phyloP scores from a whole-genome alignment of 495 filamentous ascomycete species.

The Letharia columbiana region DNA sequence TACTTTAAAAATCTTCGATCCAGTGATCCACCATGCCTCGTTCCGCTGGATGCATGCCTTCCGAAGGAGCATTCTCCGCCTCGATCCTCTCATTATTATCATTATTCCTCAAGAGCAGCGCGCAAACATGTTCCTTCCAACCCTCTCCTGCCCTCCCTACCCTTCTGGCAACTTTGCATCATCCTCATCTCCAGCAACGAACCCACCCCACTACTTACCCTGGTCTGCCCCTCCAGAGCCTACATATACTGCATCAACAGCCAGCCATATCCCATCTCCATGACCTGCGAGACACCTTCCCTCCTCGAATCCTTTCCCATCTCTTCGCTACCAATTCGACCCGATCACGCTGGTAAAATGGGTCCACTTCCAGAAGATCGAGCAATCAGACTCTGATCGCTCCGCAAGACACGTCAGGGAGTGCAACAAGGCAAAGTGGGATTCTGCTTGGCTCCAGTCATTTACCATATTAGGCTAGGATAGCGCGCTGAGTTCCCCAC shows the following conservation, averaged over 20 bases:
- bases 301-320: background rate
- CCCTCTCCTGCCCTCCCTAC: background rate
- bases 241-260: background rate
- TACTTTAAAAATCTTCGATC: background rate
- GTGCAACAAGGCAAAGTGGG: background rate
- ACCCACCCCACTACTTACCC: background rate
- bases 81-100: background rate
- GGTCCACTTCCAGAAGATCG: background rate
- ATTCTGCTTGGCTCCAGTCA: background rate
- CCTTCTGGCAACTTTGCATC: background rate
- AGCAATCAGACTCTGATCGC: background rate
- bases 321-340: background rate
- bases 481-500: background rate
- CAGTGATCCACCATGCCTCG: background rate
- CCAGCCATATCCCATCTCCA: background rate
- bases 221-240: background rate
- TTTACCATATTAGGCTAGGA: background rate
- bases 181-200: background rate
- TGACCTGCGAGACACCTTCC: background rate
- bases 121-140: background rate
- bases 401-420: background rate
- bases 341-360: background rate
- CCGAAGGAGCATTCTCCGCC: background rate
- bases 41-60: background rate
- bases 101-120: too few relatives aligned